Percentiles rank a stretch among this genome's conserved stretches.
Conservation (phyloP, 805 yeast species). For the Hanseniaspora pseudoguilliermondii region DNA sequence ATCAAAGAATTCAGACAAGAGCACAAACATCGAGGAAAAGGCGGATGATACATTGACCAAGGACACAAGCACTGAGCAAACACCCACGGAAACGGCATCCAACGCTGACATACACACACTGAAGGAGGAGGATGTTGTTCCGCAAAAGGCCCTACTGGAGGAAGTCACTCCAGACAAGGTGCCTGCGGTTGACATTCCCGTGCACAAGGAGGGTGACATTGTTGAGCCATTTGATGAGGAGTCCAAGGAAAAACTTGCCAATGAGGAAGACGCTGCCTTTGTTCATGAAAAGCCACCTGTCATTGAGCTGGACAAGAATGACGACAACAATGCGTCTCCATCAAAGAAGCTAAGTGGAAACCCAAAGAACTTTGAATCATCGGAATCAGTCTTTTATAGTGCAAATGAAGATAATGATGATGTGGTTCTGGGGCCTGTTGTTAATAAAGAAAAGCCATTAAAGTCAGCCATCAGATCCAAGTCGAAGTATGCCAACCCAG, state of each 20-base stretch:
- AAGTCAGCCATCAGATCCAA: slow-evolving; percentile 31
- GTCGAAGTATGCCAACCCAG: neutral
- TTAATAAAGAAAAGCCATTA: slow-evolving; percentile 26
- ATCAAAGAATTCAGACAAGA: neutral
- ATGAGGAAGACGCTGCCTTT: neutral
- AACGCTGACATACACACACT: neutral
- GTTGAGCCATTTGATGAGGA: neutral
- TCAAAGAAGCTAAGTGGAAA: neutral
- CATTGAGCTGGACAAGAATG: neutral
- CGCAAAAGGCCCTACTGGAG: slow-evolving; percentile 5
- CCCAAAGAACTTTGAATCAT: neutral
- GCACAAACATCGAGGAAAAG: neutral
- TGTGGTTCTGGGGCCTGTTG: neutral
- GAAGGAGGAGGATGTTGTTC: neutral
- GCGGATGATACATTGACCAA: neutral
- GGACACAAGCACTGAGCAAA: neutral
- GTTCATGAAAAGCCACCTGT: slow-evolving; percentile 10
- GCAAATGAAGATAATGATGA: neutral
- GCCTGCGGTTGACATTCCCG: slow-evolving; percentile 1
- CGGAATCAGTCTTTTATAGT: neutral
- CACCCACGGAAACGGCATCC: neutral
- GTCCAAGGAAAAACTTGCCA: neutral
- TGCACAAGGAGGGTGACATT: slow-evolving; percentile 7
- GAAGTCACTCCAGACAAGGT: slow-evolving; percentile 19
- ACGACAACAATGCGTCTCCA: neutral